Evolutionary conservation across 495 filamentous ascomycete genomes (phyloP).

Genomic region (Neurospora tetraspora): DNA sequence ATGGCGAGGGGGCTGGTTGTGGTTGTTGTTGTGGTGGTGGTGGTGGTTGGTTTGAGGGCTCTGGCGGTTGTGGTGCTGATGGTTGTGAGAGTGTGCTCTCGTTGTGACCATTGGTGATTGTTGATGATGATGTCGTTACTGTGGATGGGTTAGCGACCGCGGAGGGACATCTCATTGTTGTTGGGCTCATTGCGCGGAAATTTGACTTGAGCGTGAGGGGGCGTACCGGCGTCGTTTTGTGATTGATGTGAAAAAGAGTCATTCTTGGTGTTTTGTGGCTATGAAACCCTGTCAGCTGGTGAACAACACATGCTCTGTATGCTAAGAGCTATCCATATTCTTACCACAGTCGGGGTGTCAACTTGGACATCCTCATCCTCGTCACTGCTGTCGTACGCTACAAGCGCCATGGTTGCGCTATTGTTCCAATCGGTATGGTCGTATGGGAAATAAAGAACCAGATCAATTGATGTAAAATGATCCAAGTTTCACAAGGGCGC

Average conservation of each 20-base stretch:
- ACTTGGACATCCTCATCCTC: slow-evolving; percentile 49
- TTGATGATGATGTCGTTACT: not conserved
- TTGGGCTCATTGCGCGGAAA: not conserved
- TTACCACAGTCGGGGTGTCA: not conserved
- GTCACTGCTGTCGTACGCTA: slow-evolving; percentile 67
- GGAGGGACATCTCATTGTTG: not conserved
- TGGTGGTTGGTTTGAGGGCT: not conserved
- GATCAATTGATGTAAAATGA: not conserved
- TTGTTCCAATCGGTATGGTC: not conserved
- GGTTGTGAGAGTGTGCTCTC: not conserved
- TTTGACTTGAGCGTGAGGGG: not conserved
- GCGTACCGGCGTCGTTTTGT: slow-evolving; percentile 1
- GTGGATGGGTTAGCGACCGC: not conserved
- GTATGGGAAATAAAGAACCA: not conserved
- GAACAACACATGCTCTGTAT: not conserved
- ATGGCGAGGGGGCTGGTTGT: not conserved
- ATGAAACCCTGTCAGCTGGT: not conserved
- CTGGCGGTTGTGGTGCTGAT: not conserved
- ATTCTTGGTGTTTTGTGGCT: not conserved
- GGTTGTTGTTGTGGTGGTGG: not conserved
- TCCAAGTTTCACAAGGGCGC: not conserved
- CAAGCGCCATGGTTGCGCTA: slow-evolving; percentile 49
- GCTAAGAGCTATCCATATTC: slow-evolving; percentile 1
- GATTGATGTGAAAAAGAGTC: not conserved
- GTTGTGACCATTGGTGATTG: not conserved